Evolutionary conservation across 208 protist species (phyloP).

Genomic region (Wallacemonas rigidus): DNA sequence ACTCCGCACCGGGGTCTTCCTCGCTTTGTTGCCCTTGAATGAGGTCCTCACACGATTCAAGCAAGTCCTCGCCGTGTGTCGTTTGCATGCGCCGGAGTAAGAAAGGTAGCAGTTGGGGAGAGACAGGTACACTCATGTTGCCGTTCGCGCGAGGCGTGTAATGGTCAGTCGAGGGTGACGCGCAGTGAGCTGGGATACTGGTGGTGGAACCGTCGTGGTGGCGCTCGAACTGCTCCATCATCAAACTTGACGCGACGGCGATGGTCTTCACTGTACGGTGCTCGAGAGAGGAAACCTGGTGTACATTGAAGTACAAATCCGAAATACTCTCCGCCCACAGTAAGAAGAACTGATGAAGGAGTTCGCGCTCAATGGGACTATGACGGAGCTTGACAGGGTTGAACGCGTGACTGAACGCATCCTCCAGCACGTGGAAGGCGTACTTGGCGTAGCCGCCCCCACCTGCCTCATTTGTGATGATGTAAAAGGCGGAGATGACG

Average conservation of each 20-base stretch:
- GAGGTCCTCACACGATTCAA: constrained; percentile 11
- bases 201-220: constrained; percentile 9
- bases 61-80: neutral
- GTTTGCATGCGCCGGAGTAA: neutral
- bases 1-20: neutral
- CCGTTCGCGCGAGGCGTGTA: neutral
- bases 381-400: constrained; percentile 73
- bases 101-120: constrained; percentile 1
- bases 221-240: constrained; percentile 34
- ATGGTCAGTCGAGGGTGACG: neutral
- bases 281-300: constrained; percentile 31
- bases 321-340: constrained; percentile 61
- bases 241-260: constrained; percentile 61
- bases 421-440: constrained; percentile 63
- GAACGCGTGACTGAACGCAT: constrained; percentile 77
- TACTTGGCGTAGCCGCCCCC: constrained; percentile 44
- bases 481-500: constrained; percentile 67
- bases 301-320: constrained; percentile 80
- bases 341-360: constrained; percentile 73
- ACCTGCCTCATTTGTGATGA: constrained; percentile 48
- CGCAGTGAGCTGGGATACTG: neutral
- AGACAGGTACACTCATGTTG: neutral
- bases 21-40: neutral
- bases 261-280: constrained; percentile 69
- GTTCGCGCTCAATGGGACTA: constrained; percentile 68